A percentile compares a stretch with the other conserved stretches of the same genome.
Conservation (phyloP, 352 stramenopile genomes). For the Phytophthora capsici region DNA sequence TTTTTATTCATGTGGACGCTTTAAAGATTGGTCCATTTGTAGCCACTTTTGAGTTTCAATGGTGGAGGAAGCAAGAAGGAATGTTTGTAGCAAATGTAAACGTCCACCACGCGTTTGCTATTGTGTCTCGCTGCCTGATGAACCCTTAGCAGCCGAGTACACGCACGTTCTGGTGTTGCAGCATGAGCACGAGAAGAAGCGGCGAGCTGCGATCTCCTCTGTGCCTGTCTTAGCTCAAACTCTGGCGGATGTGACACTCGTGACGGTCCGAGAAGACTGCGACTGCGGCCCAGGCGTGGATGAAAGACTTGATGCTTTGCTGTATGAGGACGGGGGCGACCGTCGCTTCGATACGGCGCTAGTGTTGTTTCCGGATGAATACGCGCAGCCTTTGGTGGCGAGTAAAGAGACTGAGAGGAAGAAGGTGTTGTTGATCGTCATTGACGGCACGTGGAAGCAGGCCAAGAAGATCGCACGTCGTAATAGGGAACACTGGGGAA, state of each 20-base stretch:
- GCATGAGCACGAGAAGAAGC: slow-evolving; percentile 61
- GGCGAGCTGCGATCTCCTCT: slow-evolving; percentile 67
- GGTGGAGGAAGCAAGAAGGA: slow-evolving; percentile 28
- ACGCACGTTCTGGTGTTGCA: slow-evolving; percentile 73
- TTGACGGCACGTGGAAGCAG: slow-evolving; percentile 85
- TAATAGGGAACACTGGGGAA: slow-evolving; percentile 49
- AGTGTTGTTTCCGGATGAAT: slow-evolving; percentile 52
- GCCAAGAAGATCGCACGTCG: slow-evolving; percentile 79
- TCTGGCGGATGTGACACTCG: slow-evolving; percentile 42
- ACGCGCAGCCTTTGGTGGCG: slow-evolving; percentile 34
- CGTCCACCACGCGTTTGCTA: slow-evolving; percentile 66
- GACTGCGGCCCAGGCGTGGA: slow-evolving; percentile 29
- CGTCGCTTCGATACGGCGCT: slow-evolving; percentile 34
- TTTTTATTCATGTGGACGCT: too few species aligned
- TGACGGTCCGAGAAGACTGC: slow-evolving; percentile 43
- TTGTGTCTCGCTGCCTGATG: slow-evolving; percentile 48
- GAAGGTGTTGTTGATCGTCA: slow-evolving; percentile 56
- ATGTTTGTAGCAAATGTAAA: slow-evolving; percentile 48
- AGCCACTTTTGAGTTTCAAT: slow-evolving; percentile 14
- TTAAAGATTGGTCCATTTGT: too few species aligned
- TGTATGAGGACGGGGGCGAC: slow-evolving; percentile 32
- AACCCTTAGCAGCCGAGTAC: slow-evolving; percentile 23
- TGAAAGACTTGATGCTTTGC: slow-evolving; percentile 37
- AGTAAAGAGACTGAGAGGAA: not conserved
- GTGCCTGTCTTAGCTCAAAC: slow-evolving; percentile 68